A percentile compares a stretch with the other conserved stretches of the same genome.
These are phyloP conservation scores for Tympanopsis confertula DNA, from an alignment of 2,329 filamentous ascomycete species.

Conservation along the genomic window DNA sequence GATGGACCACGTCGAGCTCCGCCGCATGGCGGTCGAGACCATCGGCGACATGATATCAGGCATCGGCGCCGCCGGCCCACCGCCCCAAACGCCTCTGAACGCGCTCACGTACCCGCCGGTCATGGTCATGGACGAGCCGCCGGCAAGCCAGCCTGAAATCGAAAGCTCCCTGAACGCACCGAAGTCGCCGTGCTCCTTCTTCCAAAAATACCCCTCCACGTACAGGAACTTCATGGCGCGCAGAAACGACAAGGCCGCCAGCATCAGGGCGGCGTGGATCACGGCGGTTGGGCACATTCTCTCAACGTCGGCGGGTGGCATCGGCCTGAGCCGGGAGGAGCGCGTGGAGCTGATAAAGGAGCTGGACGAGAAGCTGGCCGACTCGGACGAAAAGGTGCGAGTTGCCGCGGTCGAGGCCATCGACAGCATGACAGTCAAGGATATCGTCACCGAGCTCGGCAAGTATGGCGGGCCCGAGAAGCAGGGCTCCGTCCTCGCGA, in stretches of 20 bases:
- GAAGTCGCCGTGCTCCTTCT: conserved; percentile 78
- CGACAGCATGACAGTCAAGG: conserved; percentile 66
- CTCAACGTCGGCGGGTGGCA: conserved; percentile 80
- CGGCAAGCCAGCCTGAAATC: conserved; percentile 23
- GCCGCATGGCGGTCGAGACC: conserved; percentile 81
- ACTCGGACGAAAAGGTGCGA: conserved; percentile 83
- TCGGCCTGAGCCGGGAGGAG: conserved; percentile 74
- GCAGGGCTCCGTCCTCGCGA: conserved; percentile 66
- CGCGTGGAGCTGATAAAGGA: conserved; percentile 64
- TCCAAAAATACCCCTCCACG: conserved; percentile 64
- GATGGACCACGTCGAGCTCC: conserved; percentile 77
- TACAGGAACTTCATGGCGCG: conserved; percentile 80
- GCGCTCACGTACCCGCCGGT: conserved; percentile 75
- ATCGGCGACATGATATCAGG: conserved; percentile 90
- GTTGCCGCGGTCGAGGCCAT: conserved; percentile 80
- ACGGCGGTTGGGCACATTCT: conserved; percentile 75
- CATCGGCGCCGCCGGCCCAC: conserved; percentile 81
- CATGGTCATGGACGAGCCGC: conserved; percentile 31
- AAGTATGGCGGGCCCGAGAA: conserved; percentile 64
- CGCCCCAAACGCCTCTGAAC: conserved; percentile 60
- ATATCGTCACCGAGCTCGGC: conserved; percentile 74
- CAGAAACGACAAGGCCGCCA: conserved; percentile 72
- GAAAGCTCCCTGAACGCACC: conserved; percentile 66
- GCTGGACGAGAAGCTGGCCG: conserved; percentile 70
- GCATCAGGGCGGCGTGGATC: conserved; percentile 78